Percentiles rank a stretch among this genome's conserved stretches.
phyloP scores from a whole-genome alignment of 805 yeast genomes.

The Candida koratica region DNA sequence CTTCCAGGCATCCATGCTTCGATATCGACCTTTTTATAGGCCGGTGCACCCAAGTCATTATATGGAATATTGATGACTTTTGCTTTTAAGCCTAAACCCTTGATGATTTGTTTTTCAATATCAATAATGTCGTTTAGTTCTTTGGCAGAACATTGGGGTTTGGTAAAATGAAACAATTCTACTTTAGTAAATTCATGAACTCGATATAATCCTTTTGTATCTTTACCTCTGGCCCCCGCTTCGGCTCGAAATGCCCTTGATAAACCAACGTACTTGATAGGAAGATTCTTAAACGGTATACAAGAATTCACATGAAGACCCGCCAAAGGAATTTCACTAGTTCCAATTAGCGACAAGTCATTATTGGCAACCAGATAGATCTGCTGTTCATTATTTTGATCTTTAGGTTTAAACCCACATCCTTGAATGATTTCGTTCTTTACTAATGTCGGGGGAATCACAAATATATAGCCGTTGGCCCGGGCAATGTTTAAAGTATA shows the following conservation, averaged over 20 bases:
- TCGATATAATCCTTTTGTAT: conserved; percentile 85
- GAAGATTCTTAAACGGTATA: conserved; percentile 40
- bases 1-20: conserved; percentile 99
- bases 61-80: conserved; percentile 85
- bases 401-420: conserved; percentile 94
- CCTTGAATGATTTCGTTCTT: conserved; percentile 73
- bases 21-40: conserved; percentile 83
- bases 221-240: conserved; percentile 94
- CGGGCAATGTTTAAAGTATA: conserved; percentile 70
- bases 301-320: conserved; percentile 60
- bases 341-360: conserved; percentile 73
- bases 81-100: conserved; percentile 70
- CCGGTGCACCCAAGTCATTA: conserved; percentile 91
- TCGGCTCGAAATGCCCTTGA: conserved; percentile 91
- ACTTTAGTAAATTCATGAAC: conserved; percentile 97
- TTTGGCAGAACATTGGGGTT: conserved; percentile 39
- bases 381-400: conserved; percentile 80
- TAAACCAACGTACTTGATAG: conserved; percentile 67
- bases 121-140: conserved; percentile 58
- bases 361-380: conserved; percentile 61
- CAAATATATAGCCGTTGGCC: conserved; percentile 60
- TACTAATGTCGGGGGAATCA: conserved; percentile 83
- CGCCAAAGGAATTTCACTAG: conserved; percentile 94
- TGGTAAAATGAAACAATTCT: conserved; percentile 77
- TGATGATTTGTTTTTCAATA: conserved; percentile 63